These are phyloP conservation scores for Wallacemonas sp. DNA, from an alignment of 208 protist genomes.

Conservation along the genomic window DNA sequence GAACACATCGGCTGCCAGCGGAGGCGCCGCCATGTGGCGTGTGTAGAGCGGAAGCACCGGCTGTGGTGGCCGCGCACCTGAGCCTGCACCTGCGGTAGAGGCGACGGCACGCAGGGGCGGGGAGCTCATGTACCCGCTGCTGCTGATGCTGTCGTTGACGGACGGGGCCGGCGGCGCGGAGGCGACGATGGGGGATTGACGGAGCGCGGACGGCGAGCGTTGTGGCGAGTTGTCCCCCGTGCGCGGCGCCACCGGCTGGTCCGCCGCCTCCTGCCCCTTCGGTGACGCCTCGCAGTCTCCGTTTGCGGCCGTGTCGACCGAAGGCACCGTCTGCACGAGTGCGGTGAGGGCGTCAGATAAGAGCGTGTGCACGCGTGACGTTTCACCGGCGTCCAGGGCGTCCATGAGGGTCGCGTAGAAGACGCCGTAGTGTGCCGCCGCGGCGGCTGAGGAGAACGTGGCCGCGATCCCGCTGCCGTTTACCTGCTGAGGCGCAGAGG, in stretches of 20 bases:
- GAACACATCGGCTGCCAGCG: neutral
- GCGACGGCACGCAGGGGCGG: neutral
- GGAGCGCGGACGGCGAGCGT: neutral
- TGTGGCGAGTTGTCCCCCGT: neutral
- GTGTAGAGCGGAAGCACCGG: conserved; percentile 6
- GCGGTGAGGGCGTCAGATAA: no score
- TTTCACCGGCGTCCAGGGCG: conserved; percentile 22
- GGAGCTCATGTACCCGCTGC: neutral
- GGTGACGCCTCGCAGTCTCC: no score
- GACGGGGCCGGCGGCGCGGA: neutral
- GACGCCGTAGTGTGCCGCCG: neutral
- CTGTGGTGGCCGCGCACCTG: neutral
- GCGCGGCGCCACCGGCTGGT: no score
- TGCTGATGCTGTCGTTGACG: conserved; percentile 4
- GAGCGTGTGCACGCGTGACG: no score
- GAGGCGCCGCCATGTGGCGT: neutral
- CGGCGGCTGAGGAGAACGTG: neutral
- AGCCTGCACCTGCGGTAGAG: neutral
- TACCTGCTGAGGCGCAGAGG: conserved; percentile 2
- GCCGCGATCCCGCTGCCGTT: neutral
- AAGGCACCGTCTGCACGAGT: no score
- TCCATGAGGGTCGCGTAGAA: conserved; percentile 21
- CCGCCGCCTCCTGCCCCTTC: no score
- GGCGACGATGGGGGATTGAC: neutral
- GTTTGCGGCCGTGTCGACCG: no score